Evolutionary conservation across 768 basidiomycete genomes (phyloP).

Genomic region (Pholiota microspora): DNA sequence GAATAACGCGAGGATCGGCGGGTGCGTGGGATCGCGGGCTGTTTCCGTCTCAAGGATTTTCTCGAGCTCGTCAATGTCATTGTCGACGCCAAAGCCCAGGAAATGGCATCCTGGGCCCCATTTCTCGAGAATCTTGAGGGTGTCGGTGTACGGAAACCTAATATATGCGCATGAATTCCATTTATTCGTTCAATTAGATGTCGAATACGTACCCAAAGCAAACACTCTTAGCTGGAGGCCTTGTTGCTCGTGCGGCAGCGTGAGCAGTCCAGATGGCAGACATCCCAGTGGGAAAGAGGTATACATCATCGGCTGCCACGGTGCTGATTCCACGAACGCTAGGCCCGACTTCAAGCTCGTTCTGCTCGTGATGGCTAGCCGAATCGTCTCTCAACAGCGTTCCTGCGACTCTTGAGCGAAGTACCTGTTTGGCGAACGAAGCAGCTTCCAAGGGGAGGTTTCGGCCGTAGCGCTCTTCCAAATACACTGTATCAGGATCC

Average conservation of each 20-base stretch:
- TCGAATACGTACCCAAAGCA: slow-evolving; percentile 80
- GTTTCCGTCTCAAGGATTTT: slow-evolving; percentile 49
- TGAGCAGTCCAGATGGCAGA: slow-evolving; percentile 92
- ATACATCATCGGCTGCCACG: slow-evolving; percentile 86
- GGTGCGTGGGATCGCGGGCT: slow-evolving; percentile 36
- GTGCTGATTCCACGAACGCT: slow-evolving; percentile 67
- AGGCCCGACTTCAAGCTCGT: slow-evolving; percentile 47
- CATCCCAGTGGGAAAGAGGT: slow-evolving; percentile 88
- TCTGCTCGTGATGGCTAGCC: slow-evolving; percentile 19
- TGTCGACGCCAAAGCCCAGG: slow-evolving; percentile 75
- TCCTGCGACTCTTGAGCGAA: slow-evolving; percentile 89
- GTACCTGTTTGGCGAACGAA: slow-evolving; percentile 77
- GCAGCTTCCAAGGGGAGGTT: slow-evolving; percentile 78
- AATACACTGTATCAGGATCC: slow-evolving; percentile 61
- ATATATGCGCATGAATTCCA: neutral
- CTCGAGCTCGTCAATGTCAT: slow-evolving; percentile 75
- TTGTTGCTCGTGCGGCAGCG: slow-evolving; percentile 54
- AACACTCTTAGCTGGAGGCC: slow-evolving; percentile 73
- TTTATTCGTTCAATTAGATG: neutral
- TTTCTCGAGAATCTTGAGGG: slow-evolving; percentile 89
- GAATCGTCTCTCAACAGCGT: slow-evolving; percentile 65
- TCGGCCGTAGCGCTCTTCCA: slow-evolving; percentile 94
- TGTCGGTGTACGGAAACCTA: slow-evolving; percentile 95
- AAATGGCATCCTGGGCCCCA: slow-evolving; percentile 96
- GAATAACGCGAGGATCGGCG: slow-evolving; percentile 78